Evolutionary conservation across 495 filamentous ascomycete genomes (phyloP).

Genomic region (Sporormia fimetaria): DNA sequence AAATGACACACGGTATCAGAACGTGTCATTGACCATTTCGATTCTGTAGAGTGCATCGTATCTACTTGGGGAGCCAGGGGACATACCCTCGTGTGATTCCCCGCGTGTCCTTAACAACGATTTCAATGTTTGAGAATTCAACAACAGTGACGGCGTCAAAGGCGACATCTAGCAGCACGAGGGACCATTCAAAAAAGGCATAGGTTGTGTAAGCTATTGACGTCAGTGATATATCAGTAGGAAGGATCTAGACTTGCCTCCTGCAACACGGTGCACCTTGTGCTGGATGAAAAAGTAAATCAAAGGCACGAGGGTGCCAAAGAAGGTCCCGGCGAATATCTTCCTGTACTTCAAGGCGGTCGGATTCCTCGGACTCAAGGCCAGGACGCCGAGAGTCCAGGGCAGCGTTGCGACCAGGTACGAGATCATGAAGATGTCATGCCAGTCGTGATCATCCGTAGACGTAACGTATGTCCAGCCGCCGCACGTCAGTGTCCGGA

Average conservation of each 20-base stretch:
- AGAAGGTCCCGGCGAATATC: slow-evolving; percentile 72
- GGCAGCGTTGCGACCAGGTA: slow-evolving; percentile 90
- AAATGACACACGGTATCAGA: slow-evolving; percentile 16
- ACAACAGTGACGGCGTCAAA: slow-evolving; percentile 96
- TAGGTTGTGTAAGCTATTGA: slow-evolving; percentile 88
- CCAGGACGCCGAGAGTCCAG: slow-evolving; percentile 87
- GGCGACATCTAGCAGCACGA: slow-evolving; percentile 88
- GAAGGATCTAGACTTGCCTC: slow-evolving; percentile 51
- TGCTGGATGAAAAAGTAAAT: slow-evolving; percentile 98
- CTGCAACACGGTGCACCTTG: slow-evolving; percentile 87
- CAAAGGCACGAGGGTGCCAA: slow-evolving; percentile 78
- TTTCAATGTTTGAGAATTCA: slow-evolving; percentile 83
- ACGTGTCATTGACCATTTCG: slow-evolving; percentile 19
- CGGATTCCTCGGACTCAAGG: slow-evolving; percentile 75
- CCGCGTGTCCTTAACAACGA: slow-evolving; percentile 80
- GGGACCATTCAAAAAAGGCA: slow-evolving; percentile 93
- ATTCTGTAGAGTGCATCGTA: slow-evolving; percentile 28
- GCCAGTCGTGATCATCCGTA: slow-evolving; percentile 96
- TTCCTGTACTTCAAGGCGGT: slow-evolving; percentile 82
- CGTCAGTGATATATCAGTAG: background rate
- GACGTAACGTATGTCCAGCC: slow-evolving; percentile 99
- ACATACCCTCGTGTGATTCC: slow-evolving; percentile 98
- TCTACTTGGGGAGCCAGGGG: slow-evolving; percentile 87
- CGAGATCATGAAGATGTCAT: slow-evolving; percentile 99
- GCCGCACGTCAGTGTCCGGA: slow-evolving; percentile 86